These are phyloP conservation scores for Protomyces gravidus DNA, from an alignment of 1,139 yeast species.

Conservation along the genomic window DNA sequence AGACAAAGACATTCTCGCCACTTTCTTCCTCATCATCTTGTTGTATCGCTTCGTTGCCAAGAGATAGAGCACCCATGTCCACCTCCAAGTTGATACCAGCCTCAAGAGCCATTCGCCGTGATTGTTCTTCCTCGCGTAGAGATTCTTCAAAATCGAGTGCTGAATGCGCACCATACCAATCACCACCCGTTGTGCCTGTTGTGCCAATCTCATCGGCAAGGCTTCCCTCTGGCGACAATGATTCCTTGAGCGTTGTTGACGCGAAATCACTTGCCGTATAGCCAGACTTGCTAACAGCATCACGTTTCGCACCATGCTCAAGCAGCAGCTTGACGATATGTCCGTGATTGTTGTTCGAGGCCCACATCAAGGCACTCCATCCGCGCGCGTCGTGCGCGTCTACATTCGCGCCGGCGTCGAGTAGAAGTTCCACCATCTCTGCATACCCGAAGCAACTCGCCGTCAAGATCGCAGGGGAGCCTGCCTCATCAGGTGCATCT, in stretches of 20 bases:
- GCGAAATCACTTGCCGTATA: slow-evolving; percentile 43
- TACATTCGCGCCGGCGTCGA: slow-evolving; percentile 43
- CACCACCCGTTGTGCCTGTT: slow-evolving; percentile 31
- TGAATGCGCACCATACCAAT: slow-evolving; percentile 39
- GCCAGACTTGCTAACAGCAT: slow-evolving; percentile 40
- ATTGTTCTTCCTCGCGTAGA: slow-evolving; percentile 35
- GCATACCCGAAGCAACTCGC: slow-evolving; percentile 46
- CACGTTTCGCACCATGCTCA: slow-evolving; percentile 42
- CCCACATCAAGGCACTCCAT: slow-evolving; percentile 51
- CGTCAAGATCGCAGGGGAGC: slow-evolving; percentile 44
- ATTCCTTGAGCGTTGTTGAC: slow-evolving; percentile 34
- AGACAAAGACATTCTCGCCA: slow-evolving; percentile 38
- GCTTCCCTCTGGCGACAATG: slow-evolving; percentile 27
- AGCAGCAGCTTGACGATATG: slow-evolving; percentile 41
- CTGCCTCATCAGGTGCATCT: slow-evolving; percentile 43
- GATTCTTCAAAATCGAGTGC: slow-evolving; percentile 37
- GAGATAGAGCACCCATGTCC: slow-evolving; percentile 38
- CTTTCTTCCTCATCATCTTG: slow-evolving; percentile 31
- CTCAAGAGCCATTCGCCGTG: slow-evolving; percentile 38
- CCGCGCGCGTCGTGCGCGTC: slow-evolving; percentile 42
- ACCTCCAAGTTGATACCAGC: slow-evolving; percentile 40
- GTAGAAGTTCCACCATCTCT: slow-evolving; percentile 41
- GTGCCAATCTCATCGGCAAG: slow-evolving; percentile 22
- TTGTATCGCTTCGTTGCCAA: slow-evolving; percentile 33
- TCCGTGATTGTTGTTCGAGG: slow-evolving; percentile 44